Evolutionary conservation across 1,139 yeast genomes (phyloP), one percentile per base, ranked within the genome.

Genomic region (Cylindricascospora bacillispora): DNA sequence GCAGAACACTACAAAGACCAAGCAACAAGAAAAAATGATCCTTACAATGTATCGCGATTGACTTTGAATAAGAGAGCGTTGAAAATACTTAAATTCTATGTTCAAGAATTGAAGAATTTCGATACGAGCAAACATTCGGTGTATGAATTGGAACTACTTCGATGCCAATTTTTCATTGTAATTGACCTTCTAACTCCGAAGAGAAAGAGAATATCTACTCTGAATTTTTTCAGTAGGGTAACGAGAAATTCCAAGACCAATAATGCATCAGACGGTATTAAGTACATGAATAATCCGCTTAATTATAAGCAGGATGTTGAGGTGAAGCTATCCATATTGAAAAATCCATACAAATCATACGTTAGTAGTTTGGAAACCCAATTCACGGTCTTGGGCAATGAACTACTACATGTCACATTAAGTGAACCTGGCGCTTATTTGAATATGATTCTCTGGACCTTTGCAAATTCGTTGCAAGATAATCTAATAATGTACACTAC

Each of bases 141-240:
- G n/a, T 41, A 46, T 26, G 44, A 42, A 21, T 28, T 45, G 17
- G 52, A 47, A 27, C 34, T 52, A 13, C 32, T 52, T 24, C 37
- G 55, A 23, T 47, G 56, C 30, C 56, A 52, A 28, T 35, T 52
- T 20, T 50, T 50, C 27, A 14, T 47, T 13, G 44, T 42, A 7
- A 28, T 45, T 3, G 56, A 50, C 30, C 24, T 39, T 2, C 18
- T 49, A 10, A 29, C 34, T 14, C 30, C 21, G 10, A 18, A 10
- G 21, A 18, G 10, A 10, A 18, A 18, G 21, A n/a, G n/a, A n/a
- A n/a, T n/a, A n/a, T n/a, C n/a, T n/a, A n/a, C n/a, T n/a, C n/a
- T n/a, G n/a, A n/a, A n/a, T n/a, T n/a, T n/a, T n/a, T n/a, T n/a
- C n/a, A n/a, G n/a, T n/a, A n/a, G n/a, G n/a, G n/a, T n/a, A n/a